Percentiles rank a stretch among this genome's conserved stretches.
Conservation (phyloP, 2,329 filamentous ascomycete species). For the Lecanoromycetidae sp. region DNA sequence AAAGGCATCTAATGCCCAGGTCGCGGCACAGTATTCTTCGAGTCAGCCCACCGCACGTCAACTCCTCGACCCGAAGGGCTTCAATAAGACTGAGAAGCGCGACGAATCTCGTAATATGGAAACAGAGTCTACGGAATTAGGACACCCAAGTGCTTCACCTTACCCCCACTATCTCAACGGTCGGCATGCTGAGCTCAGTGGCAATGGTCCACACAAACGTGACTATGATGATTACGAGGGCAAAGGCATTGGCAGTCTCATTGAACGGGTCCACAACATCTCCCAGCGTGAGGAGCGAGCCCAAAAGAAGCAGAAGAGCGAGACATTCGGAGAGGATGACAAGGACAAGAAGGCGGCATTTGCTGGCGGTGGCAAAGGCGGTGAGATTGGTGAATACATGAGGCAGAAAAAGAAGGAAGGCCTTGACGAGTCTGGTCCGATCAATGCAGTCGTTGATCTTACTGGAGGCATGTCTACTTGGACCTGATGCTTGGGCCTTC, state of each 20-base stretch:
- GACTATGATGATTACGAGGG: conserved; percentile 1
- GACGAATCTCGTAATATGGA: background rate
- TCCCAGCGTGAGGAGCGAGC: conserved; percentile 51
- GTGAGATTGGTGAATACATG: conserved; percentile 52
- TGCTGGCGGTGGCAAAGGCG: conserved; percentile 40
- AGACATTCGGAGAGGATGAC: conserved; percentile 29
- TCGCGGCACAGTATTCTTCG: background rate
- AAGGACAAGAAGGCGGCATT: conserved; percentile 34
- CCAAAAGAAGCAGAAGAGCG: conserved; percentile 52
- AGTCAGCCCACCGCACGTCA: conserved; percentile 10
- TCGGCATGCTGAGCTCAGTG: conserved; percentile 7
- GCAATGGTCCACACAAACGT: conserved; percentile 3
- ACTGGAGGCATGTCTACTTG: conserved; percentile 26
- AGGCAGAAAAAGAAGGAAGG: conserved; percentile 45
- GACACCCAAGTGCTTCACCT: background rate
- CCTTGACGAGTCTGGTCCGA: conserved; percentile 36
- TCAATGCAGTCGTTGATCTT: conserved; percentile 36
- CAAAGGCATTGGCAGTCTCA: conserved; percentile 33
- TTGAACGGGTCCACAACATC: conserved; percentile 67
- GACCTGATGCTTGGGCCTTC: background rate
- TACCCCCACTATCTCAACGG: background rate
- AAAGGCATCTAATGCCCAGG: conserved; percentile 1
- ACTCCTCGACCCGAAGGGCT: conserved; percentile 33
- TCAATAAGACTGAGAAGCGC: conserved; percentile 10
- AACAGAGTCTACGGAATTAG: background rate